Conservation (phyloP, 2,329 filamentous ascomycete species). For the Apiospora aurea region DNA sequence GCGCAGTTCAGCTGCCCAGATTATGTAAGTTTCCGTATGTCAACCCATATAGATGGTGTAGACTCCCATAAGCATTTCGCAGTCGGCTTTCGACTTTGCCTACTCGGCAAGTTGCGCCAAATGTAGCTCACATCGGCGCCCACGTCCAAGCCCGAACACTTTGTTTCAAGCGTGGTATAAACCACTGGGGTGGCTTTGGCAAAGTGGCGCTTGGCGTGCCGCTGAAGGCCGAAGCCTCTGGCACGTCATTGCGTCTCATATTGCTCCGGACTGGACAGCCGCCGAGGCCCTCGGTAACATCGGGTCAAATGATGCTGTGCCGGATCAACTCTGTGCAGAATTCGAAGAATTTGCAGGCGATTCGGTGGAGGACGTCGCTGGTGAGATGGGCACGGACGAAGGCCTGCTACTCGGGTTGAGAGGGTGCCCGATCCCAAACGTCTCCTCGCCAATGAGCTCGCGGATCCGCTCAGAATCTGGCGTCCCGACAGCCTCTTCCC, state of each 20-base stretch:
- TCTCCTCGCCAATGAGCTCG: neutral
- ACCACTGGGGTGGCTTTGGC: too few relatives aligned
- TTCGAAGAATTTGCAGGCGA: neutral
- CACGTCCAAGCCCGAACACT: neutral
- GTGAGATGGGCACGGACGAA: neutral
- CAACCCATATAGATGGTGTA: too few relatives aligned
- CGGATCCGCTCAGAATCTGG: neutral
- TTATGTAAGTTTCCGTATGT: neutral
- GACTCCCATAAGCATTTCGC: neutral
- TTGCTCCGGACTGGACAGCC: neutral
- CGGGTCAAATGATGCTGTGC: too few relatives aligned
- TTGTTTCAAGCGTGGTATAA: neutral
- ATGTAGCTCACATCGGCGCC: neutral
- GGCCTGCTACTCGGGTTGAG: neutral
- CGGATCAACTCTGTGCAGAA: neutral
- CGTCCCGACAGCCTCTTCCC: slow-evolving; percentile 2
- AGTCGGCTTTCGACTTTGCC: neutral
- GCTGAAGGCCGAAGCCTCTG: neutral
- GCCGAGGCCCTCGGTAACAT: neutral
- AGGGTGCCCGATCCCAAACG: slow-evolving; percentile 22
- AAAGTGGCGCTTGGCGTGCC: neutral
- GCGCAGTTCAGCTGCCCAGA: neutral
- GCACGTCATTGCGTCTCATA: too few relatives aligned
- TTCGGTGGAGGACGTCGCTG: neutral
- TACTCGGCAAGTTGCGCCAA: neutral